Base-by-base conservation (phyloP, 179 eudicot species). In the Amaranthus tricolor region DNA sequence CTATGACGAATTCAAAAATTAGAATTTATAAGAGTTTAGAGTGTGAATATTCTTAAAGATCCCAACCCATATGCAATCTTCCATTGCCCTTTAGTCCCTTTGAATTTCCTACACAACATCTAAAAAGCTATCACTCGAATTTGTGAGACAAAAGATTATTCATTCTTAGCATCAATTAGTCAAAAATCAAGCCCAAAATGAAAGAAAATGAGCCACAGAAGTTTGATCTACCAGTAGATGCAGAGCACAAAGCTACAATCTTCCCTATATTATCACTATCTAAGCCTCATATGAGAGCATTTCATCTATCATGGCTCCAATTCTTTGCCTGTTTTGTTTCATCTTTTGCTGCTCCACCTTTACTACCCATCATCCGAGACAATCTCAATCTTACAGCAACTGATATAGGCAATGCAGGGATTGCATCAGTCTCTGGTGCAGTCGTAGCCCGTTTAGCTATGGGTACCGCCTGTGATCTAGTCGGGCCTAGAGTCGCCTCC, bases 361-460 rank as follows among this genome's bases (percentile, higher is more conserved):
- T 93, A 10, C 78, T 93, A 31, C 96, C 98, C 0, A 19, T 93
- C 50, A 91, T 93, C 52, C 88, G 96, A 2, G 98, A 93, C 75
- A 80, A 87, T 68, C 91, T 91, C 44, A 57, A 81, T 43, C 84
- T 93, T 31, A 91, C 91, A 2, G 79, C 88, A 12, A 88, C 90
- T 3, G 91, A 93, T 76, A 93, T 93, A 7, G 98, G 98, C 1
- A 94, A 92, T 52, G 98, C 98, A 6, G 97, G 98, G 15, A 88
- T 94, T 40, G 96, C 93, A 1, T 84, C 98, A 0, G 98, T 94
- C 3, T 89, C 97, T 3, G 97, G 98, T 6, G 91, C 92, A 0
- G 87, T 90, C 15, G 86, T 92, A 14, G 94, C 98, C 12, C 81
- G 97, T 5, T 8, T 92, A 0, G 82, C 77, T 52, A 92, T 94